Percentiles rank a stretch among this genome's conserved stretches.
Evolutionary conservation across 164 flowering plant genomes (phyloP).

Genomic region (Tetrastigma voinierianum): DNA sequence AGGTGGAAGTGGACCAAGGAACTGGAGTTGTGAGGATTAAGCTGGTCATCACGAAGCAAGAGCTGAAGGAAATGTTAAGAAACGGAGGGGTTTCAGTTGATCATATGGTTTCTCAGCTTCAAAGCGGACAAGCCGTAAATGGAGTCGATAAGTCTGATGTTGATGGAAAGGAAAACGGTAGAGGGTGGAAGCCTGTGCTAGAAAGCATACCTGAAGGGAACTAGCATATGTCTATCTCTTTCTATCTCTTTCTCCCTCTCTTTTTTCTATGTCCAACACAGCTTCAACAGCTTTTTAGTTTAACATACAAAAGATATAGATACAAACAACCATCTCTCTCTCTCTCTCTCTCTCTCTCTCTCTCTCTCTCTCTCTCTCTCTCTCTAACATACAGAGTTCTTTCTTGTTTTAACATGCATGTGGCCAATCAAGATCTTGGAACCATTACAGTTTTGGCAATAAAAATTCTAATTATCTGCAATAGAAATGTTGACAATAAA

Average conservation of each 20-base stretch:
- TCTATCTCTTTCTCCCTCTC: neutral
- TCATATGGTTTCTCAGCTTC: conserved; percentile 32
- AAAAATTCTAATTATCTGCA: neutral
- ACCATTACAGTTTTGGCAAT: neutral
- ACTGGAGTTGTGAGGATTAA: conserved; percentile 50
- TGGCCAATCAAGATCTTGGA: too few species aligned
- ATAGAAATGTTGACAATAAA: neutral
- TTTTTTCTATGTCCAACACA: neutral
- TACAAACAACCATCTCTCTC: neutral
- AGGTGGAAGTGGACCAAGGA: conserved; percentile 12
- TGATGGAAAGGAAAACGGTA: conserved; percentile 11
- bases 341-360: neutral
- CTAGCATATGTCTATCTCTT: conserved; percentile 9
- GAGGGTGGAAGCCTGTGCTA: conserved; percentile 48
- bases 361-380: neutral
- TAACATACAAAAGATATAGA: neutral
- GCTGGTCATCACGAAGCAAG: conserved; percentile 59
- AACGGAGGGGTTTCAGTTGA: conserved; percentile 44
- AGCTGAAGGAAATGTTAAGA: conserved; percentile 52
- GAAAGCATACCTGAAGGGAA: conserved; percentile 53
- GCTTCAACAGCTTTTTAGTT: neutral
- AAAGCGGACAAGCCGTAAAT: conserved; percentile 11
- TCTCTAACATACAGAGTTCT: neutral
- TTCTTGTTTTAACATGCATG: too few species aligned
- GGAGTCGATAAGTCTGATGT: neutral